phyloP scores from a whole-genome alignment of 2,329 filamentous ascomycete genomes.

The Phialophora macrospora region DNA sequence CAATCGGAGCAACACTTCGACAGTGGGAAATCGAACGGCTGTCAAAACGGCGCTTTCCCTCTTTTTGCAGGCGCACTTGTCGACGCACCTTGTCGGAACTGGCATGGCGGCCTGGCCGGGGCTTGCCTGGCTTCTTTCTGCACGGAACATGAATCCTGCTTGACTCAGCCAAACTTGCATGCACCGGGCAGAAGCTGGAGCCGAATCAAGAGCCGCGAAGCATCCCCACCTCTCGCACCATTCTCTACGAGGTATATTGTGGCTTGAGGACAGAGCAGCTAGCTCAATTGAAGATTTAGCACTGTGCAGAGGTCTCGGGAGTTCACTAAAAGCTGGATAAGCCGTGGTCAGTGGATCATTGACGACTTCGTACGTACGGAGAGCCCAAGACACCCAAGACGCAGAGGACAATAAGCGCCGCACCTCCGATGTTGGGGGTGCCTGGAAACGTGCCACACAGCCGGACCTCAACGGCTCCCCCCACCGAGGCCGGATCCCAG shows the following conservation, averaged over 20 bases:
- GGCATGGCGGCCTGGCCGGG: background rate
- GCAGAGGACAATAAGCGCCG: slow-evolving; percentile 1
- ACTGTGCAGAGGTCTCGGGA: background rate
- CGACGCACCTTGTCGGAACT: slow-evolving; percentile 16
- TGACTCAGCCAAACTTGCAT: slow-evolving; percentile 29
- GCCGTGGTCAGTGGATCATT: background rate
- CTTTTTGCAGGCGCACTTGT: slow-evolving; percentile 30
- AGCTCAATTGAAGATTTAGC: background rate
- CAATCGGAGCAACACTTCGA: slow-evolving; percentile 11
- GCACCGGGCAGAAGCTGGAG: slow-evolving; percentile 7
- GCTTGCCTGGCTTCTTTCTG: slow-evolving; percentile 1
- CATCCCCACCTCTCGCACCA: background rate
- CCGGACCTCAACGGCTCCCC: background rate
- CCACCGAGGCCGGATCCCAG: background rate
- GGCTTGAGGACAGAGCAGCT: slow-evolving; percentile 18
- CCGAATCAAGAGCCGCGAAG: background rate
- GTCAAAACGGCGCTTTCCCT: slow-evolving; percentile 19
- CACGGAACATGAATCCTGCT: slow-evolving; percentile 1
- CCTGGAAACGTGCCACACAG: background rate
- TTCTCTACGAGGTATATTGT: slow-evolving; percentile 21
- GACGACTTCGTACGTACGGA: background rate
- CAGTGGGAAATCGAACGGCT: background rate
- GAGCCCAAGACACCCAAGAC: background rate
- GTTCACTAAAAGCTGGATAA: background rate
- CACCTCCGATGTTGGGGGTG: background rate